A percentile compares a stretch with the other conserved stretches of the same genome.
phyloP scores from a whole-genome alignment of 2,329 filamentous ascomycete species.

The Didymella arachidicola region DNA sequence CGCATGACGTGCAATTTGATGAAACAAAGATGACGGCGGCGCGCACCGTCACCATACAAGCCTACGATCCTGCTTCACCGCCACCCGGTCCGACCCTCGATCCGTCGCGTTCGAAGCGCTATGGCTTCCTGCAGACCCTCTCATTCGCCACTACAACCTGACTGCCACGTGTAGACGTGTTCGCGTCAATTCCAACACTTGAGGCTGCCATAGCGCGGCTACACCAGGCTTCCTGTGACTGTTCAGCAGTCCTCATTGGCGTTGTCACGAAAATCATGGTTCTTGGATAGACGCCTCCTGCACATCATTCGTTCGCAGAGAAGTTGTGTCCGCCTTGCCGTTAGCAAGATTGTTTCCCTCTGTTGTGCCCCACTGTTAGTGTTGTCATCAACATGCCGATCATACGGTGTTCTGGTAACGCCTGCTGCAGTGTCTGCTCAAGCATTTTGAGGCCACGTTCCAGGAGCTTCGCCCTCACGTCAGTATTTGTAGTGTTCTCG shows the following conservation, averaged over 20 bases:
- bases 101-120: conserved; percentile 6
- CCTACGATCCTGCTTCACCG: conserved; percentile 8
- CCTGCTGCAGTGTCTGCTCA: neutral
- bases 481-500: neutral
- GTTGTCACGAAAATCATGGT: conserved; percentile 12
- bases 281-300: conserved; percentile 19
- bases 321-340: conserved; percentile 18
- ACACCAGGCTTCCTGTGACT: conserved; percentile 13
- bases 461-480: neutral
- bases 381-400: neutral
- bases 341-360: conserved; percentile 17
- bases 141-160: conserved; percentile 14
- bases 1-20: neutral
- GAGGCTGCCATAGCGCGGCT: conserved; percentile 28
- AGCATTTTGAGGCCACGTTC: conserved; percentile 1
- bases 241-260: conserved; percentile 25
- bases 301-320: conserved; percentile 24
- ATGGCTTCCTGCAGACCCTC: conserved; percentile 1
- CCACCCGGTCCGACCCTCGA: conserved; percentile 5
- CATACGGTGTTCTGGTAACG: neutral
- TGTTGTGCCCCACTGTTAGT: neutral
- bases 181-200: conserved; percentile 15
- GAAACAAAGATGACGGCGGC: conserved; percentile 1
- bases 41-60: conserved; percentile 3
- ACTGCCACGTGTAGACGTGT: conserved; percentile 29